phyloP scores from a whole-genome alignment of 805 yeast genomes.

The Saturnispora kantuleensis region DNA sequence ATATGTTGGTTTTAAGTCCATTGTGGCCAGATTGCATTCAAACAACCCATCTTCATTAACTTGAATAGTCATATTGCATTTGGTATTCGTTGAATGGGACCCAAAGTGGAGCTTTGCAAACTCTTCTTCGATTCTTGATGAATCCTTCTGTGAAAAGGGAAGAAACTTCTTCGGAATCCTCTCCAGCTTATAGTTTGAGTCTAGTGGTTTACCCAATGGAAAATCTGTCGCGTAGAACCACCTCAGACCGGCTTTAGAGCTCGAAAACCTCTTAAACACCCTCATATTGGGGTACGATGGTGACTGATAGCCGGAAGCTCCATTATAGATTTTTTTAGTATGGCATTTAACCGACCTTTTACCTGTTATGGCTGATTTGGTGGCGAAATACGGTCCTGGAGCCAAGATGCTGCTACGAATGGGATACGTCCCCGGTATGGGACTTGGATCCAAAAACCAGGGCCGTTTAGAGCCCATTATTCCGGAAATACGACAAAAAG shows the following conservation, averaged over 20 bases:
- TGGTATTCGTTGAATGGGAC: not conserved
- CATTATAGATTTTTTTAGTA: not conserved
- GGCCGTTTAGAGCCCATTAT: slow-evolving; percentile 82
- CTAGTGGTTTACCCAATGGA: slow-evolving; percentile 59
- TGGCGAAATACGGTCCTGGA: slow-evolving; percentile 64
- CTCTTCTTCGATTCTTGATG: slow-evolving; percentile 43
- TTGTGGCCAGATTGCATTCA: slow-evolving; percentile 50
- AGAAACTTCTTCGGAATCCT: slow-evolving; percentile 49
- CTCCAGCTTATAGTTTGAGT: slow-evolving; percentile 41
- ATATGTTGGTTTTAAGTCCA: slow-evolving; percentile 57
- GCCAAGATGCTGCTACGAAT: slow-evolving; percentile 65
- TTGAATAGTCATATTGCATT: slow-evolving; percentile 27
- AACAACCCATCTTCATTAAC: slow-evolving; percentile 79
- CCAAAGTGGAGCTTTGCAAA: too few relatives aligned
- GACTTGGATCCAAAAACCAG: slow-evolving; percentile 61
- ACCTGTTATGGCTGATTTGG: not conserved
- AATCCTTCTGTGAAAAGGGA: slow-evolving; percentile 59
- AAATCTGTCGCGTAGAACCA: slow-evolving; percentile 86
- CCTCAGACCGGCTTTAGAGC: slow-evolving; percentile 14
- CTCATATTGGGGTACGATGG: not conserved
- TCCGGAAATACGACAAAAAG: slow-evolving; percentile 52
- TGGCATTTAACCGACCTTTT: not conserved
- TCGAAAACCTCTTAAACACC: not conserved
- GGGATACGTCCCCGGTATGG: slow-evolving; percentile 83
- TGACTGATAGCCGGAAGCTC: not conserved